Percentiles rank a stretch among this genome's conserved stretches.
Evolutionary conservation across 768 basidiomycete genomes (phyloP).

Genomic region (Lentinus tigrinus): DNA sequence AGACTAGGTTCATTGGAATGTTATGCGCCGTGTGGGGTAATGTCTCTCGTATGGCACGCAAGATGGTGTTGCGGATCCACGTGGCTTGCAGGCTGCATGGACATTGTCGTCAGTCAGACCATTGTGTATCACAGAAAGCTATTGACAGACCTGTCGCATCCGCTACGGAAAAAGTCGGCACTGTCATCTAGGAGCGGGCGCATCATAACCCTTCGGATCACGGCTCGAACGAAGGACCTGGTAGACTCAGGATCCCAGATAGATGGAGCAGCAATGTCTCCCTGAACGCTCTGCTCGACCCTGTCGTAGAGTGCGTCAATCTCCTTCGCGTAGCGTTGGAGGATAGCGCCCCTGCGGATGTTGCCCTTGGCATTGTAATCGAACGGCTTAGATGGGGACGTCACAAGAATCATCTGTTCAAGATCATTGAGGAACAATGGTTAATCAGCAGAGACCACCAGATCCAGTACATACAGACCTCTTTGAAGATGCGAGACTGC

Average conservation of each 20-base stretch:
- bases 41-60: slow-evolving; percentile 22
- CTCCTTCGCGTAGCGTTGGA: slow-evolving; percentile 36
- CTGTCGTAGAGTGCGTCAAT: slow-evolving; percentile 36
- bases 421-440: no score
- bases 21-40: background rate
- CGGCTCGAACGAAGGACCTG: slow-evolving; percentile 30
- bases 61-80: slow-evolving; percentile 30
- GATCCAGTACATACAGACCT: no score
- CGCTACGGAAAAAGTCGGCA: slow-evolving; percentile 38
- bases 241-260: slow-evolving; percentile 24
- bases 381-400: slow-evolving; percentile 30
- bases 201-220: slow-evolving; percentile 33
- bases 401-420: slow-evolving; percentile 33
- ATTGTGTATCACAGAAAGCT: background rate
- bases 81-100: slow-evolving; percentile 30
- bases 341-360: slow-evolving; percentile 22
- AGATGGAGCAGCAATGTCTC: slow-evolving; percentile 27
- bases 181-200: slow-evolving; percentile 26
- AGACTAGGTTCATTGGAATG: slow-evolving; percentile 35
- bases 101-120: background rate
- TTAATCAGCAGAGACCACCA: no score
- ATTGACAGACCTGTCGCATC: slow-evolving; percentile 36
- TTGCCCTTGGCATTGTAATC: slow-evolving; percentile 32
- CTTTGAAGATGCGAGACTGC: slow-evolving; percentile 46
- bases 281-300: slow-evolving; percentile 31